These are phyloP conservation scores for Sphaerulina musiva DNA, from an alignment of 2,329 filamentous ascomycete genomes.

Conservation along the genomic window DNA sequence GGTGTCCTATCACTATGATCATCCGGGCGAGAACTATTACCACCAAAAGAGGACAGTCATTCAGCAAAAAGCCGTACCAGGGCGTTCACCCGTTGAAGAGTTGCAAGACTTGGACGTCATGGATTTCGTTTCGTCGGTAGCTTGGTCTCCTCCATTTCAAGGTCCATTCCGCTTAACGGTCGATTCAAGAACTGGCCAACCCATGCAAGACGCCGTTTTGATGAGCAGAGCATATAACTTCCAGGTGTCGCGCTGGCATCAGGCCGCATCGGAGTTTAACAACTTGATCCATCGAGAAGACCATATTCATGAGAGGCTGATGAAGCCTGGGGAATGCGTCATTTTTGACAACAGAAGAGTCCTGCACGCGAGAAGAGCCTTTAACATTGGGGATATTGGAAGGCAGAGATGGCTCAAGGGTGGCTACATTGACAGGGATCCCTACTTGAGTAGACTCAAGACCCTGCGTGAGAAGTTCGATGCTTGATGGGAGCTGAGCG, in stretches of 20 bases:
- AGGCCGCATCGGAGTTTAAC: conserved; percentile 52
- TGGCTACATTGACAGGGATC: conserved; percentile 68
- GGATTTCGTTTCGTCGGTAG: conserved; percentile 27
- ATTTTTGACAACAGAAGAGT: conserved; percentile 86
- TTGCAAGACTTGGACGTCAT: conserved; percentile 8
- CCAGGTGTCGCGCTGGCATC: conserved; percentile 39
- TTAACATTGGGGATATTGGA: conserved; percentile 57
- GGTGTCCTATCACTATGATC: conserved; percentile 45
- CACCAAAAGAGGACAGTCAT: conserved; percentile 27
- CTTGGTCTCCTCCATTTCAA: conserved; percentile 36
- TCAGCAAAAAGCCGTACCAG: conserved; percentile 11
- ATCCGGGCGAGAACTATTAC: conserved; percentile 37
- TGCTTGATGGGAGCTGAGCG: not conserved
- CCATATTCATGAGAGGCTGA: conserved; percentile 62
- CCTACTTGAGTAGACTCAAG: conserved; percentile 42
- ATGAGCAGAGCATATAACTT: not conserved
- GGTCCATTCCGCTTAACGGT: conserved; percentile 25
- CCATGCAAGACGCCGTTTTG: not conserved
- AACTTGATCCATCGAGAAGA: conserved; percentile 50
- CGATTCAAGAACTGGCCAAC: not conserved
- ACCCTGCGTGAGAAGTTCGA: conserved; percentile 19
- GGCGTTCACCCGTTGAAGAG: not conserved
- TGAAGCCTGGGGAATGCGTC: conserved; percentile 78
- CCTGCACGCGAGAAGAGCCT: conserved; percentile 74
- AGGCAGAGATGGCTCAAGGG: conserved; percentile 75